Evolutionary conservation across 805 yeast species (phyloP), one percentile per base, ranked within the genome.

Genomic region (Saccharomycopsis fermentans): DNA sequence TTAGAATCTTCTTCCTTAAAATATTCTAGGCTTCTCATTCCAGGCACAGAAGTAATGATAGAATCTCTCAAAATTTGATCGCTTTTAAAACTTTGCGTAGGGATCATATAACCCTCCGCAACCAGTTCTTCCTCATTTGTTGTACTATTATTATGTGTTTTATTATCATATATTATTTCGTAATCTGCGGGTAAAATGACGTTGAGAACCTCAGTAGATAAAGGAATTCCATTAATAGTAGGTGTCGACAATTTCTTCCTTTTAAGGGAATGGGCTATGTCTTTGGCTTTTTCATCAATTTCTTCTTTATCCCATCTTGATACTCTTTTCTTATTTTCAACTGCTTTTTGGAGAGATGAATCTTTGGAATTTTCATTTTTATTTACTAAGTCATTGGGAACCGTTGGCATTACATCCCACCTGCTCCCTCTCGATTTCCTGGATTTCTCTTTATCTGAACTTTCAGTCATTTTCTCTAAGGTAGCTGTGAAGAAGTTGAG

Each of bases 1-100:
- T 81, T 80, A 68, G 79, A 74, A 68, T 91, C 97, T 43, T 82
- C 81, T 37, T 82, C 84, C 64, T 82, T 87, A 70, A 88, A 83
- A 66, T 74, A 83, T 65, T 81, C 84, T 14, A 90, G 68, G 34
- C 86, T 90, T 40, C 77, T 76, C 0, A 83, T 77, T 0, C 84
- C 90, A 0, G 90, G 86, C 1, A 84, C 74, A 24, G 82, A 84
- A 2, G 80, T 71, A 1, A 83, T 76, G 27, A 80, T 60, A 14
- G 75, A 65, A 61, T 74, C 67, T 59, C 72, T 66, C 53, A 71
- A 65, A 53, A 69, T 66, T 17, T 68, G 63, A 34, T 66, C 35
- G 14, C 69, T 48, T 52, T 67, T 61, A 14, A 63, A 68, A 19
- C 74, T 73, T 17, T 70, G 77, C 24, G 81, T 83, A 0, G 88